Conservation (phyloP, 441 rosid genomes). For the Geranium incanum region DNA sequence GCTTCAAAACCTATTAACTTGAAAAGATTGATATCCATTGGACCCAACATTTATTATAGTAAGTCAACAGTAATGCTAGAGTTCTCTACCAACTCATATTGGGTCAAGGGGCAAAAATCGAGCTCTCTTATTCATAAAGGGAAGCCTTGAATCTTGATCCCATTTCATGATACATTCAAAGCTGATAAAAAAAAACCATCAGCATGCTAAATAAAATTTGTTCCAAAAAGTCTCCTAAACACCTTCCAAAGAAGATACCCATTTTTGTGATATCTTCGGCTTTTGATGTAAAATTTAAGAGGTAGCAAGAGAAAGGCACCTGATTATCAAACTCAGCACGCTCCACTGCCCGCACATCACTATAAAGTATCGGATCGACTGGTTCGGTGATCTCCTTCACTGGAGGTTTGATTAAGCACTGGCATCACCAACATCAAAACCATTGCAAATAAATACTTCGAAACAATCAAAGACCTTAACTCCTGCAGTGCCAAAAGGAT, state of each 20-base stretch:
- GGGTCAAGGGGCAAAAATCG: too few relatives aligned
- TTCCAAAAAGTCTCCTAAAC: background rate
- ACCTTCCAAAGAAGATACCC: background rate
- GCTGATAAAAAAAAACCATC: too few relatives aligned
- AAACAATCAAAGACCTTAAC: background rate
- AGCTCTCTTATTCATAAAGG: too few relatives aligned
- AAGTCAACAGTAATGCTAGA: too few relatives aligned
- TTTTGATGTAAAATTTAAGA: background rate
- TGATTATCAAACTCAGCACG: slow-evolving; percentile 88
- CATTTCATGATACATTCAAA: too few relatives aligned
- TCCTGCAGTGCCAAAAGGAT: background rate
- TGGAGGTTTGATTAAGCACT: slow-evolving; percentile 67
- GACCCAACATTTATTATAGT: too few relatives aligned
- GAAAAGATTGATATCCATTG: background rate
- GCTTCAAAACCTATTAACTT: background rate
- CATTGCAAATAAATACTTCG: slow-evolving; percentile 9
- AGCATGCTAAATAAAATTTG: background rate
- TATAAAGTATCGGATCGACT: slow-evolving; percentile 58
- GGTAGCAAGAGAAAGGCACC: slow-evolving; percentile 31
- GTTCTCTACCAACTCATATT: too few relatives aligned
- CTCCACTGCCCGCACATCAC: slow-evolving; percentile 71
- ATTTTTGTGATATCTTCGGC: background rate
- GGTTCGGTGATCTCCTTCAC: slow-evolving; percentile 68
- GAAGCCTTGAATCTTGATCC: too few relatives aligned
- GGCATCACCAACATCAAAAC: slow-evolving; percentile 24